Evolutionary conservation across 2,329 filamentous ascomycete species (phyloP), one percentile per base, ranked within the genome.

Genomic region (Aureobasidium subglaciale): DNA sequence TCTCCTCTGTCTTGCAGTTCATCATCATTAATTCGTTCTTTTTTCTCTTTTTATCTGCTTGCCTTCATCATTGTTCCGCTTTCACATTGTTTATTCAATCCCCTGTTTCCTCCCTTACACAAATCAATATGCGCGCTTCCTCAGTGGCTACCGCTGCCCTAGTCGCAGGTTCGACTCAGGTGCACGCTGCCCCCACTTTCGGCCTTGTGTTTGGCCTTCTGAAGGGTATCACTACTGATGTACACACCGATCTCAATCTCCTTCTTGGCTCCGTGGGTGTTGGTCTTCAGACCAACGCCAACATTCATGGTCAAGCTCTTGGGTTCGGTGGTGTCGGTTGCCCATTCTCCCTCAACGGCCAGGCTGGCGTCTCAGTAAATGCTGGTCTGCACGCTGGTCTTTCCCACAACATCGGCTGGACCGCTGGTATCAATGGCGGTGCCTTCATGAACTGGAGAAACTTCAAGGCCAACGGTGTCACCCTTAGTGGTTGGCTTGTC

Each of bases 401-500:
- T n/a, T 54, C 50, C 3, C 50, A 54, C 50, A 43, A 41, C 20
- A 35, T 54, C 7, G 50, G 50, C n/a, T 54, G 18, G 18, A 20
- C 37, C 13, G 18, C 50, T 15, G 49, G 49, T 18, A 15, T 24
- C 5, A 16, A 35, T 8, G 50, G 50, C 4, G 20, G 30, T 27
- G 20, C 16, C n/a, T 63, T 58, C 56, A 50, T 61, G 16, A 41
- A 62, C 55, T 63, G 61, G 61, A 61, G 56, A 42, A 60, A 53
- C 20, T 63, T 58, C 61, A 60, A 59, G 43, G 59, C 58, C 56
- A 62, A 63, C 32, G 61, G 60, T 25, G 61, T 58, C 38, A 63
- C 69, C 3, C 63, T 71, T 8, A 65, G 67, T 20, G 65, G 64
- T 37, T 71, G 68, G 68, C 56, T 71, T 2, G 63, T 59, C 7